phyloP scores from a whole-genome alignment of 192 early-diverging fungal species.

The Chytriomyces hyalinus region DNA sequence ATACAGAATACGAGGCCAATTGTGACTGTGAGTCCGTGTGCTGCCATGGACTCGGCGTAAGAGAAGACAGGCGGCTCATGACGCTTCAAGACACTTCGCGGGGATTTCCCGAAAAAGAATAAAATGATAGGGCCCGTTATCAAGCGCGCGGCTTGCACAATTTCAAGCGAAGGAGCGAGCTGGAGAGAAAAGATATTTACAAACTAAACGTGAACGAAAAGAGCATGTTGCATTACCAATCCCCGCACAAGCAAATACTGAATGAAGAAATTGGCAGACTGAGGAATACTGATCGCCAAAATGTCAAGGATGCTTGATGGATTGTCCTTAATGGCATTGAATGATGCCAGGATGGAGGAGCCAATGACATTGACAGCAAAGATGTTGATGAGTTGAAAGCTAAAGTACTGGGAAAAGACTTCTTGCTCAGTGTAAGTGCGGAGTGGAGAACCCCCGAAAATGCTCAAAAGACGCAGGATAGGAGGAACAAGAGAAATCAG shows the following conservation, averaged over 20 bases:
- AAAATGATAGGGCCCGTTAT: slow-evolving; percentile 63
- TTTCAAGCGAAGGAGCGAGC: slow-evolving; percentile 65
- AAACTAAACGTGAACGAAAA: background rate
- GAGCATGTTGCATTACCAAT: slow-evolving; percentile 36
- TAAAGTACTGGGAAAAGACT: slow-evolving; percentile 73
- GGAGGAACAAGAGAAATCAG: slow-evolving; percentile 73
- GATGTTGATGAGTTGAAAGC: slow-evolving; percentile 72
- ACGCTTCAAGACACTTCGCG: slow-evolving; percentile 63
- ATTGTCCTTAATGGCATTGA: slow-evolving; percentile 59
- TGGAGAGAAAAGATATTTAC: background rate
- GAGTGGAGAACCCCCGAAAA: slow-evolving; percentile 65
- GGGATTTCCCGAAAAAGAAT: slow-evolving; percentile 68
- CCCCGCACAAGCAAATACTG: slow-evolving; percentile 81
- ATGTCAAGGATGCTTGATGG: slow-evolving; percentile 55
- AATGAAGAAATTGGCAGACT: slow-evolving; percentile 80
- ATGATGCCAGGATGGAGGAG: slow-evolving; percentile 61
- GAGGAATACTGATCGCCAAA: slow-evolving; percentile 69
- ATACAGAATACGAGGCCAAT: slow-evolving; percentile 78
- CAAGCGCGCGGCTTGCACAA: slow-evolving; percentile 72
- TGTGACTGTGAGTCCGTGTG: slow-evolving; percentile 43
- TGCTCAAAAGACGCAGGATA: slow-evolving; percentile 64
- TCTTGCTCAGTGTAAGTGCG: slow-evolving; percentile 64
- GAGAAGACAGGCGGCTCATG: slow-evolving; percentile 51
- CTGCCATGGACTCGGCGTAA: slow-evolving; percentile 37
- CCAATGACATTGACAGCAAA: slow-evolving; percentile 78